A percentile compares a stretch with the other conserved stretches of the same genome.
Evolutionary conservation across 352 stramenopile genomes (phyloP).

Genomic region (Phytophthora chlamydospora): DNA sequence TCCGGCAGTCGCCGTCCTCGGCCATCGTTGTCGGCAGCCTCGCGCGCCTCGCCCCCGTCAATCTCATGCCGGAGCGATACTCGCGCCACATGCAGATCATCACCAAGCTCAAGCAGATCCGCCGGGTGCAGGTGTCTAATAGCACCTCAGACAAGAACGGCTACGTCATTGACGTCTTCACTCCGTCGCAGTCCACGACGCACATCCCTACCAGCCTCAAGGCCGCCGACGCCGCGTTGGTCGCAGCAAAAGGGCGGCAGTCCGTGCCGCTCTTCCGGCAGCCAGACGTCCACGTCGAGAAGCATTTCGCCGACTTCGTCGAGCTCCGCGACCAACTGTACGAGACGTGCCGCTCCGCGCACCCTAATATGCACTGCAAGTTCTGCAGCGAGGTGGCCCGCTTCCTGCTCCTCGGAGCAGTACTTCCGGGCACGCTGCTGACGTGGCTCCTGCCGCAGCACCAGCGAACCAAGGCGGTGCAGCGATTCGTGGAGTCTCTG

Average conservation of each 20-base stretch:
- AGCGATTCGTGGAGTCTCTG: slow-evolving; percentile 25
- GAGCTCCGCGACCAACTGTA: slow-evolving; percentile 40
- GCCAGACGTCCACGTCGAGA: slow-evolving; percentile 19
- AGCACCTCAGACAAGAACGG: background rate
- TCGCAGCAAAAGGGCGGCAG: background rate
- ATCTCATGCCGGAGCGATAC: slow-evolving; percentile 19
- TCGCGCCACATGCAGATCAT: slow-evolving; percentile 24
- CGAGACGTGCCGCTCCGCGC: slow-evolving; percentile 25
- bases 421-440: slow-evolving; percentile 22
- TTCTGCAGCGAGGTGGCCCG: slow-evolving; percentile 44
- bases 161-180: slow-evolving; percentile 26
- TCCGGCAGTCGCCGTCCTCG: background rate
- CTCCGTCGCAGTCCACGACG: slow-evolving; percentile 17
- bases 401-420: slow-evolving; percentile 35
- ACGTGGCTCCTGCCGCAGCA: slow-evolving; percentile 16
- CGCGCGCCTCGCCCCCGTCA: slow-evolving; percentile 5
- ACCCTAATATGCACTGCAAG: slow-evolving; percentile 25
- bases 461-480: slow-evolving; percentile 18
- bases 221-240: slow-evolving; percentile 1
- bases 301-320: slow-evolving; percentile 37
- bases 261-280: slow-evolving; percentile 6
- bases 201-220: slow-evolving; percentile 25
- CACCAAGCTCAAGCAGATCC: slow-evolving; percentile 22
- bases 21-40: background rate
- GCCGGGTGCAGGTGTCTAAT: slow-evolving; percentile 10